Evolutionary conservation across 495 filamentous ascomycete species (phyloP).

Genomic region (Neurospora sp.): DNA sequence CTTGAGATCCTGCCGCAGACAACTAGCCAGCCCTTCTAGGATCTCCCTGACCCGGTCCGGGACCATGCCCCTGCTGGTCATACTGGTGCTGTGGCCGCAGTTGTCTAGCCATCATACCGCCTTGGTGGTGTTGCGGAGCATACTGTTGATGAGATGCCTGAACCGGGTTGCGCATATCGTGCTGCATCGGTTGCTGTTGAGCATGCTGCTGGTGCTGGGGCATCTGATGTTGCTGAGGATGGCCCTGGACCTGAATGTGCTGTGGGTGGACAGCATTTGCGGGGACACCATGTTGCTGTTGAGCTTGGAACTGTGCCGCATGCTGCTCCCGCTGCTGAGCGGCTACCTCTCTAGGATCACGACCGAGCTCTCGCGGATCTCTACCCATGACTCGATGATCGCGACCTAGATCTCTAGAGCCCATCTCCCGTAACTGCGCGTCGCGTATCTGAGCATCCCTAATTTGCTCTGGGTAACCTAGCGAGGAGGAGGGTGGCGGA

Average conservation of each 20-base stretch:
- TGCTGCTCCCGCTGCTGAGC: conserved; percentile 1
- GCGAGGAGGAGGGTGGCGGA: conserved; percentile 13
- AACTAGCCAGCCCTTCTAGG: conserved; percentile 2
- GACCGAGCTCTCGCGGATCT: conserved; percentile 7
- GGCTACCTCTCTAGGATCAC: background rate
- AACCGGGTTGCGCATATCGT: conserved; percentile 4
- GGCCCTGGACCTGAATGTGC: background rate
- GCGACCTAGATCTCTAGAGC: conserved; percentile 7
- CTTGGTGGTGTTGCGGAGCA: conserved; percentile 5
- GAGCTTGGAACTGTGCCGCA: background rate
- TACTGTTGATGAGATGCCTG: conserved; percentile 3
- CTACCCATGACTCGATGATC: conserved; percentile 6
- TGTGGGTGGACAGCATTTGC: background rate
- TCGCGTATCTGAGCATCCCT: conserved; percentile 8
- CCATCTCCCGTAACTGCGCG: background rate
- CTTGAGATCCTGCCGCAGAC: background rate
- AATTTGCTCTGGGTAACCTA: conserved; percentile 6
- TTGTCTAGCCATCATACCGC: conserved; percentile 22
- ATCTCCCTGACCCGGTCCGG: background rate
- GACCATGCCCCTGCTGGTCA: conserved; percentile 3
- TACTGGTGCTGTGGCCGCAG: conserved; percentile 24
- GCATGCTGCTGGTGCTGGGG: conserved; percentile 1
- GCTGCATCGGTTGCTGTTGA: conserved; percentile 11
- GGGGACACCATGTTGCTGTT: background rate
- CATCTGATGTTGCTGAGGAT: background rate